Conservation (phyloP, 176 grass and related monocot genomes). For the Phyllostachys edulis region DNA sequence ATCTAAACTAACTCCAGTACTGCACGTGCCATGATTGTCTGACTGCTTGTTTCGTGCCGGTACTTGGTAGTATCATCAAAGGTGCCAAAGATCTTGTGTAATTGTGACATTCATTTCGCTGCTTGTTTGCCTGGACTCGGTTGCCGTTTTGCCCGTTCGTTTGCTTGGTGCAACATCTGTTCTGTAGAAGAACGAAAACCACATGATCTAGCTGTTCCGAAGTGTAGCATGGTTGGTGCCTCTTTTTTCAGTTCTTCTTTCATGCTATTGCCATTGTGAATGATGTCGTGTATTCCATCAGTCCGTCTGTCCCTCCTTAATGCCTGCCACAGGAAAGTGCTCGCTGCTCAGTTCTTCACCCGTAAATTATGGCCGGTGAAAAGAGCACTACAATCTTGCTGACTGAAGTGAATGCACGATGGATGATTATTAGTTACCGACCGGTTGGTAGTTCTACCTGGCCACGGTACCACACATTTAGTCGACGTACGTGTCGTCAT, state of each 20-base stretch:
- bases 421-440: not conserved
- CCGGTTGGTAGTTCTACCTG: not conserved
- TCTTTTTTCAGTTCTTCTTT: not conserved
- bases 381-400: not conserved
- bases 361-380: not conserved
- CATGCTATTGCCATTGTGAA: not conserved
- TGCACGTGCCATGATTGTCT: conserved; percentile 7
- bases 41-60: not conserved
- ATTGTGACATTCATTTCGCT: not conserved
- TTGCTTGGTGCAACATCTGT: not conserved
- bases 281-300: not conserved
- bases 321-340: not conserved
- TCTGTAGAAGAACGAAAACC: not conserved
- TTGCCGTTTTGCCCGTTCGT: not conserved
- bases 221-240: not conserved
- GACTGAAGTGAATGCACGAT: conserved; percentile 4
- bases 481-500: not conserved
- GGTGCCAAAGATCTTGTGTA: not conserved
- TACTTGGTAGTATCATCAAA: not conserved
- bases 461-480: not conserved
- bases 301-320: not conserved
- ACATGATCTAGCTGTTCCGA: not conserved
- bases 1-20: not conserved
- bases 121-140: not conserved
- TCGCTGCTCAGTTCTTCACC: not conserved